Base-by-base conservation (phyloP, 140 eudicot genomes). In the Bidens hawaiensis region DNA sequence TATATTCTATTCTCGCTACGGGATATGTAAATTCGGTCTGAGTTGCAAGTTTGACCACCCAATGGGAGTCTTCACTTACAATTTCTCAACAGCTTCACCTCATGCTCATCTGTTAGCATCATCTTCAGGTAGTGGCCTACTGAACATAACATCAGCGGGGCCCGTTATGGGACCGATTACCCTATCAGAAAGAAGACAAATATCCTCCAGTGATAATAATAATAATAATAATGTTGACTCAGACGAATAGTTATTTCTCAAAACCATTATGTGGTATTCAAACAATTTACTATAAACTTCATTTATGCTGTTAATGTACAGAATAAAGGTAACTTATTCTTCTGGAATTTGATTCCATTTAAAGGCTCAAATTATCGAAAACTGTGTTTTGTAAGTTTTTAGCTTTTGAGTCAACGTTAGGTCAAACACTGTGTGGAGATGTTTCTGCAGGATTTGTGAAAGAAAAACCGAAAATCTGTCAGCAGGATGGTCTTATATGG, bases 31-130 rank as follows among this genome's bases (percentile, higher is more conserved):
- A 76, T 93, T 93, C 53, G 99, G 99, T 43, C 95, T 94, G 73
- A 85, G 94, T 83, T 93, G 99, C 95, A 93, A 88, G 83, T 93
- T 88, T 79, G 96, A 93, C 84, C 99, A 88, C 62, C 99, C 99
- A 1, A 87, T 88, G 96, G 86, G 80, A 51, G 87, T 78, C 62
- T 85, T 82, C 63, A 71, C 89, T 12, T 78, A 80, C 82, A 77
- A 73, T 52, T 36, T 76, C 4, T 41, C 89, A 41, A 73, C 88
- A 71, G 76, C 75, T 51, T 64, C 96, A 36, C 68, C 83, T 40
- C 87, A 88, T 18, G 57, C 68, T 73, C 81, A 77, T 67, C 62
- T 74, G 33, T 71, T 91, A 78, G 87, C 80, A 26, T 80, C 98
- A 45, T 80, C 95, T 2, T 75, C 96, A 0, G 85, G 79, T 72